A percentile compares a stretch with the other conserved stretches of the same genome.
phyloP scores from a whole-genome alignment of 129 eudicot species.

The Silybum marianum region DNA sequence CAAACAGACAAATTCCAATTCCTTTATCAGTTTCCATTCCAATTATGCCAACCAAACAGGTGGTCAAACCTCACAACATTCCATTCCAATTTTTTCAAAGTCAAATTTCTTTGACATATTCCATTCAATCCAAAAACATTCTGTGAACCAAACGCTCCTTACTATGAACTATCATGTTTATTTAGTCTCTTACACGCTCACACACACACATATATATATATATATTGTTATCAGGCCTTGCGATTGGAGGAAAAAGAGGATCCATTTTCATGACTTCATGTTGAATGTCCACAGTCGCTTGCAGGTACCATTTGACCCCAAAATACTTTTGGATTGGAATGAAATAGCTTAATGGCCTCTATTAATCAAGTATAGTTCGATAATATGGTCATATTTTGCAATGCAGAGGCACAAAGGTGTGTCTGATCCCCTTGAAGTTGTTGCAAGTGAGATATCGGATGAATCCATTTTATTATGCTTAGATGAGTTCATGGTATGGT shows the following conservation, averaged over 20 bases:
- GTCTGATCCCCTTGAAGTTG: slow-evolving; percentile 95
- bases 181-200: background rate
- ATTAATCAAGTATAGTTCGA: background rate
- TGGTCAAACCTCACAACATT: too few relatives aligned
- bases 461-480: slow-evolving; percentile 89
- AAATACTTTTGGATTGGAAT: background rate
- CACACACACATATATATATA: too few relatives aligned
- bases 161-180: background rate
- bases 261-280: slow-evolving; percentile 99
- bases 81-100: too few relatives aligned
- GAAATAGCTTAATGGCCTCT: slow-evolving; percentile 8
- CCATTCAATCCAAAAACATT: too few relatives aligned
- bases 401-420: slow-evolving; percentile 92
- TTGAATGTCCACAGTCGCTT: slow-evolving; percentile 86
- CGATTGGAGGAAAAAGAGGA: slow-evolving; percentile 93
- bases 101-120: too few relatives aligned
- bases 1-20: too few relatives aligned
- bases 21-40: too few relatives aligned
- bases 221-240: slow-evolving; percentile 51
- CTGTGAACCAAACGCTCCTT: background rate
- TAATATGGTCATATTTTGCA: slow-evolving; percentile 3
- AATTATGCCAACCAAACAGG: too few relatives aligned
- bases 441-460: slow-evolving; percentile 88
- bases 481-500: slow-evolving; percentile 92
- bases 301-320: slow-evolving; percentile 58